A percentile compares a stretch with the other conserved stretches of the same genome.
Evolutionary conservation across 2,329 filamentous ascomycete species (phyloP).

Genomic region (Phyllosticta capitalensis): DNA sequence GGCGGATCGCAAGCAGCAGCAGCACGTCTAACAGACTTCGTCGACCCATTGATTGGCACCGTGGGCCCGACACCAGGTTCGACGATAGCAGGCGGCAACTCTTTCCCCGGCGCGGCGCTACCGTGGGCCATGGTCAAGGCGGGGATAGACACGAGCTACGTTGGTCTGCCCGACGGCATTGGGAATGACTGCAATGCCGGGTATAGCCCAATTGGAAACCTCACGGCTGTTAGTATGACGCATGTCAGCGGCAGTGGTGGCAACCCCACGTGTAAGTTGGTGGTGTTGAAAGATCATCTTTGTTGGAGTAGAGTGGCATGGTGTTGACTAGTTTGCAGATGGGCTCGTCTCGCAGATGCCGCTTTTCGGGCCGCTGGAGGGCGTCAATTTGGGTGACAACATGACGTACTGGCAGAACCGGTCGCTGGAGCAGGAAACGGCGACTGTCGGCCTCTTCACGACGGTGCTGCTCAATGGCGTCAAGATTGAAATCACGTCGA

Average conservation of each 20-base stretch:
- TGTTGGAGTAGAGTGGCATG: neutral
- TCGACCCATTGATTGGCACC: constrained; percentile 40
- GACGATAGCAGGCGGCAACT: constrained; percentile 30
- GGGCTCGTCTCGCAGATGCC: constrained; percentile 33
- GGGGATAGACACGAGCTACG: constrained; percentile 30
- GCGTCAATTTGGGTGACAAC: constrained; percentile 36
- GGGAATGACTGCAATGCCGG: constrained; percentile 32
- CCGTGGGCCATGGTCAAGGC: constrained; percentile 34
- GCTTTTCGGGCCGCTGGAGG: constrained; percentile 27
- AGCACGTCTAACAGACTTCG: constrained; percentile 19
- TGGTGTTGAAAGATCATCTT: neutral
- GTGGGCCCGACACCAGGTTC: constrained; percentile 35
- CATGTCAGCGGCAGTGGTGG: constrained; percentile 24
- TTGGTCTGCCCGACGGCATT: constrained; percentile 15
- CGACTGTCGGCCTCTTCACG: constrained; percentile 28
- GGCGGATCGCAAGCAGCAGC: neutral
- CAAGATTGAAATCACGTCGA: constrained; percentile 26
- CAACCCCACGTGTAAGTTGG: constrained; percentile 9
- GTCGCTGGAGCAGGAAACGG: constrained; percentile 20
- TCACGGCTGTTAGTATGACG: constrained; percentile 31
- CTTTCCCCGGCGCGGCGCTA: constrained; percentile 29
- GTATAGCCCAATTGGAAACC: constrained; percentile 31
- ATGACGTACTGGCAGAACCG: constrained; percentile 31
- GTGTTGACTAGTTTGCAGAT: constrained; percentile 25
- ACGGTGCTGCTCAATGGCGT: constrained; percentile 27